Base-by-base conservation (phyloP, 2,329 filamentous ascomycete species). In the Zasmidium angulare region DNA sequence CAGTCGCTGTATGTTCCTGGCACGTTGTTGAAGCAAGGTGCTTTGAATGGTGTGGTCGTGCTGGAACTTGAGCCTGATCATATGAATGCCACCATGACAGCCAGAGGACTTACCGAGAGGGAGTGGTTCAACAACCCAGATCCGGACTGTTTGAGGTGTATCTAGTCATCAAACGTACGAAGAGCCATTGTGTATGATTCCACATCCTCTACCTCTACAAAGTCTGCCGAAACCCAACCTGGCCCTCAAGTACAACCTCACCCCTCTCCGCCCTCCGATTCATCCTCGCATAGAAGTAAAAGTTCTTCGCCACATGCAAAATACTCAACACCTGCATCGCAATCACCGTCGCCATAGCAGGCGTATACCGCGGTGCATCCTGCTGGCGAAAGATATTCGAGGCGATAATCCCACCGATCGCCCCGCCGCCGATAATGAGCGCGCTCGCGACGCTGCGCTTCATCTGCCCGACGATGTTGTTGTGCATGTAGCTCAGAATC, bases 381-480 rank as follows among this genome's bases (percentile, higher is more conserved):
- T 78, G 73, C 9, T 71, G 69, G 66, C 86, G 81, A 76, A 93
- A 95, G 11, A 93, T 86, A 58, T 91, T 78, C 65, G 84, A 85
- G 23, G 89, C 89, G 1, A 85, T 84, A 63, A 93, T 93, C 36
- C 90, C 90, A 21, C 90, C 90, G 21, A 93, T 78, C 1, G 88
- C 89, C 17, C 89, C 89, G 59, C 89, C 85, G 0, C 87, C 88
- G 2, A 93, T 87, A 2, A 93, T 81, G 0, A 86, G 87, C 1
- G 90, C 89, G 62, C 84, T 88, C 73, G 85, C 88, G 66, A 93
- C 87, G 0, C 90, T 89, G 47, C 90, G 85, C 78, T 92, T 95
- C 89, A 89, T 93, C 76, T 93, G 90, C 0, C 90, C 91, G 54
- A 89, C 86, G 69, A 95, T 88, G 73, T 95, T 95, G 76, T 93